Base-by-base conservation (phyloP, 805 yeast species). In the Kuraishia cidri region DNA sequence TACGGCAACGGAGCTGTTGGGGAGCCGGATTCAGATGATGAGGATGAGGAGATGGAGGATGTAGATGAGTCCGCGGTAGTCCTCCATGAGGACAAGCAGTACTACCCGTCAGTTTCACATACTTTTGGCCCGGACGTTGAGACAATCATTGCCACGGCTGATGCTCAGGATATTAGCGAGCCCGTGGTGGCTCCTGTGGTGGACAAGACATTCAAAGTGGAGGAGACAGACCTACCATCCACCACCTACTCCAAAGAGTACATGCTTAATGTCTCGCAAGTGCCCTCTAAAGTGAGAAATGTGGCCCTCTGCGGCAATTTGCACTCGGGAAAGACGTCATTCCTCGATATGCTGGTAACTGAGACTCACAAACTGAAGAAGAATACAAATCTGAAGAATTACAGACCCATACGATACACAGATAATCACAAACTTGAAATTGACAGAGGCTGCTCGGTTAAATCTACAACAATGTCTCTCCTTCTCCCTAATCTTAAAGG, bases 251-350 rank as follows among this genome's bases (percentile, higher is more conserved):
- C 80, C 6, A 66, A 82, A 33, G 71, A 73, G 4, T 90, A 78
- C 43, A 63, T 85, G 64, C 44, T 63, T 14, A 59, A 66, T 4
- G 43, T 72, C 30, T 35, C 56, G 4, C 39, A 44, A 7, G 43
- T 72, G 1, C 86, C 94, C 0, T 75, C 73, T 10, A 75, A 79
- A 42, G 65, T 79, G 6, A 66, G 94, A 30, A 88, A 82, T 52
- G 58, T 88, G 12, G 81, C 88, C 0, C 43, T 92, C 1, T 73
- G 78, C n/a, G 98, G 98, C 0, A 72, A 76, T 27, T 50, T 82
- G 2, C 83, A 84, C 44, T 76, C 85, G 4, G 99, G 99, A 2
- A 92, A 92, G 56, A 83, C 97, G 0, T 64, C 85, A 1, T 56
- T 88, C 1, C 42, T 84, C 3, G 96, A 90, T 48, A 51, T 69